These are phyloP conservation scores for Laetiporus sulphureus DNA, from an alignment of 1,284 basidiomycete genomes.

Conservation along the genomic window DNA sequence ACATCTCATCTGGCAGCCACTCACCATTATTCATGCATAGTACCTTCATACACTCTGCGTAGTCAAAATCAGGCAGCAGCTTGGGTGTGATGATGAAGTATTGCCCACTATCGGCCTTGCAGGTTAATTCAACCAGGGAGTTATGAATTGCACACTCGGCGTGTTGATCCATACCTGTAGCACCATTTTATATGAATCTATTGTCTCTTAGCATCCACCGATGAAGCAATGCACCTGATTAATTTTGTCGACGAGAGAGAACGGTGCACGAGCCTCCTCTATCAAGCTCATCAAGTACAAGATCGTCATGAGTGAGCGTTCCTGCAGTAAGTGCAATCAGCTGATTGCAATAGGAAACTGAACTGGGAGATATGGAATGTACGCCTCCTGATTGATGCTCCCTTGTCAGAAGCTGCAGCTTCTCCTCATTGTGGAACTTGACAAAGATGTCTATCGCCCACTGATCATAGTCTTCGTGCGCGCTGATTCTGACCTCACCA, in stretches of 20 bases:
- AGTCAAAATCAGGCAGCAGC: constrained; percentile 82
- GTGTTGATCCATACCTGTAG: constrained; percentile 90
- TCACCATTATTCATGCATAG: constrained; percentile 94
- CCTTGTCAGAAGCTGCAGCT: constrained; percentile 79
- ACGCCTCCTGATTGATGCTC: constrained; percentile 96
- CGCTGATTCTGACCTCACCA: constrained; percentile 78
- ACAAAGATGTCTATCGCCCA: constrained; percentile 98
- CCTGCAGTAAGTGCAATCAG: constrained; percentile 39
- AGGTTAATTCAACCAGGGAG: constrained; percentile 91
- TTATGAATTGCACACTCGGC: constrained; percentile 95
- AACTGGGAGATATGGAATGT: constrained; percentile 31
- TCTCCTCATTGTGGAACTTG: constrained; percentile 90
- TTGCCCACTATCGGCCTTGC: constrained; percentile 82
- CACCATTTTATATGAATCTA: background rate
- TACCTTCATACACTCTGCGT: constrained; percentile 90
- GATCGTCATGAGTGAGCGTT: constrained; percentile 95
- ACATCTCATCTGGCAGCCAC: constrained; percentile 68
- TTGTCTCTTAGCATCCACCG: background rate
- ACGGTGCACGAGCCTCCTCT: constrained; percentile 86
- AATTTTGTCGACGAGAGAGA: constrained; percentile 96
- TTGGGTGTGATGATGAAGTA: constrained; percentile 99
- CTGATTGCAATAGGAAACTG: background rate
- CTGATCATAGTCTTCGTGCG: constrained; percentile 81
- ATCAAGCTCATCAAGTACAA: constrained; percentile 95
- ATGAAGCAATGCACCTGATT: constrained; percentile 60